Evolutionary conservation across 148 eudicot species (phyloP).

Genomic region (Polygonum maritimum): DNA sequence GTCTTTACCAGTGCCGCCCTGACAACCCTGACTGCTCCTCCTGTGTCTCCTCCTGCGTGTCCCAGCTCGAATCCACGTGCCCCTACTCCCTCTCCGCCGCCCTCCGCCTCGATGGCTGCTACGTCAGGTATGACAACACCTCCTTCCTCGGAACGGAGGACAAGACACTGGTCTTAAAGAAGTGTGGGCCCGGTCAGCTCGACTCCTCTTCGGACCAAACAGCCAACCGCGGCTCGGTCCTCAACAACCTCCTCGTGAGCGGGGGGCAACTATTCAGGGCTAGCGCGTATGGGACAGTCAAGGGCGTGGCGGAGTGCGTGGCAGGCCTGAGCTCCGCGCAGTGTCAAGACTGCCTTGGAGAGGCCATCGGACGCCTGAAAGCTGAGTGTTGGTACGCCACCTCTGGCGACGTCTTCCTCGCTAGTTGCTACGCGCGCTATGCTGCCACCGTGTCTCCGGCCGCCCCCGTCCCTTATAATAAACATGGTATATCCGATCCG

Average conservation of each 20-base stretch:
- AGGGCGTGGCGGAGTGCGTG: slow-evolving; percentile 46
- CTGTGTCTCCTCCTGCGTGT: slow-evolving; percentile 25
- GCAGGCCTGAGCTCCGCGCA: slow-evolving; percentile 36
- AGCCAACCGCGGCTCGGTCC: slow-evolving; percentile 20
- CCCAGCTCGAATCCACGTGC: slow-evolving; percentile 31
- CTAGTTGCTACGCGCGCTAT: slow-evolving; percentile 35
- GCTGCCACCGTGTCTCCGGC: slow-evolving; percentile 16
- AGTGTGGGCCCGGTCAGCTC: slow-evolving; percentile 30
- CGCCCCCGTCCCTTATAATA: slow-evolving; percentile 1
- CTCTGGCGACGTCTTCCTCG: slow-evolving; percentile 46
- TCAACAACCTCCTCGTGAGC: slow-evolving; percentile 24
- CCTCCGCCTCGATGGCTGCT: slow-evolving; percentile 47
- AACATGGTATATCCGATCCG: neutral
- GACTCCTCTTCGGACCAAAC: slow-evolving; percentile 22
- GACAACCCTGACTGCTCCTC: slow-evolving; percentile 29
- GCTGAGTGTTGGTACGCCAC: slow-evolving; percentile 25
- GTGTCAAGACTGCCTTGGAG: slow-evolving; percentile 48
- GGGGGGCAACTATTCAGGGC: slow-evolving; percentile 26
- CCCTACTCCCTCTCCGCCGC: slow-evolving; percentile 27
- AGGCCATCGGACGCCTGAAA: slow-evolving; percentile 40
- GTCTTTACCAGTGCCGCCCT: slow-evolving; percentile 41
- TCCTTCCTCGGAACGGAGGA: slow-evolving; percentile 44
- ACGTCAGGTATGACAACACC: slow-evolving; percentile 39
- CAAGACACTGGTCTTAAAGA: slow-evolving; percentile 27
- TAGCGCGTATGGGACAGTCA: slow-evolving; percentile 25